phyloP scores from a whole-genome alignment of 2,329 filamentous ascomycete genomes.

The Fusarium duplospermum region DNA sequence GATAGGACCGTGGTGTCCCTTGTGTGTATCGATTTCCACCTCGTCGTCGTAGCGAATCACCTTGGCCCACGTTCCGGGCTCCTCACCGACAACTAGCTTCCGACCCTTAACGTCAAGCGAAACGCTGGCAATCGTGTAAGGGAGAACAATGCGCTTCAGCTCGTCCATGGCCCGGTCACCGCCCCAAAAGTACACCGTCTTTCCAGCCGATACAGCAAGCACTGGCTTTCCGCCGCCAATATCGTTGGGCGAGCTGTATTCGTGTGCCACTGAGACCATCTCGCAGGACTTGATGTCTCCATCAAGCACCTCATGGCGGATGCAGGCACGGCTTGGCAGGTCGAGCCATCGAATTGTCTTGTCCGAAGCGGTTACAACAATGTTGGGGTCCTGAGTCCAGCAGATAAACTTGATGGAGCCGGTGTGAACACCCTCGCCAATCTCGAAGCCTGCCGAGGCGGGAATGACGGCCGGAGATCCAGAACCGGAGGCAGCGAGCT shows the following conservation, averaged over 20 bases:
- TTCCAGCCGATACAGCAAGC: conserved; percentile 92
- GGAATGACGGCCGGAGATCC: conserved; percentile 61
- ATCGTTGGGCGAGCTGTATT: conserved; percentile 68
- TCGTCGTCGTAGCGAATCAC: conserved; percentile 91
- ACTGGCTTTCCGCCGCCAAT: conserved; percentile 77
- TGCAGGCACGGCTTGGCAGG: conserved; percentile 77
- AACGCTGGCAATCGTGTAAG: conserved; percentile 90
- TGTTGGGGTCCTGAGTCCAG: conserved; percentile 89
- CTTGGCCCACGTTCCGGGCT: conserved; percentile 95
- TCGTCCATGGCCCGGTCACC: conserved; percentile 75
- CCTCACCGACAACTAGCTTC: conserved; percentile 90
- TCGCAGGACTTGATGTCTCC: conserved; percentile 93
- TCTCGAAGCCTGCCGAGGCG: conserved; percentile 80
- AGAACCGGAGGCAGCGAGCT: conserved; percentile 58
- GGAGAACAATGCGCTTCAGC: conserved; percentile 83
- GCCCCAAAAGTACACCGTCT: conserved; percentile 92
- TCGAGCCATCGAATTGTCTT: conserved; percentile 97
- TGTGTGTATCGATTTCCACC: conserved; percentile 89
- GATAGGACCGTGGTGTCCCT: conserved; percentile 96
- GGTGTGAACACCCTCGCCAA: conserved; percentile 84
- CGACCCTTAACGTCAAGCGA: conserved; percentile 84
- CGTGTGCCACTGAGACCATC: conserved; percentile 75
- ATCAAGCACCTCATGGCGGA: conserved; percentile 82
- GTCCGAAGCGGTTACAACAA: conserved; percentile 91
- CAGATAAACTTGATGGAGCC: conserved; percentile 96